Evolutionary conservation across 2,329 filamentous ascomycete genomes (phyloP), one percentile per base, ranked within the genome.

Genomic region (Phialophora macrospora): DNA sequence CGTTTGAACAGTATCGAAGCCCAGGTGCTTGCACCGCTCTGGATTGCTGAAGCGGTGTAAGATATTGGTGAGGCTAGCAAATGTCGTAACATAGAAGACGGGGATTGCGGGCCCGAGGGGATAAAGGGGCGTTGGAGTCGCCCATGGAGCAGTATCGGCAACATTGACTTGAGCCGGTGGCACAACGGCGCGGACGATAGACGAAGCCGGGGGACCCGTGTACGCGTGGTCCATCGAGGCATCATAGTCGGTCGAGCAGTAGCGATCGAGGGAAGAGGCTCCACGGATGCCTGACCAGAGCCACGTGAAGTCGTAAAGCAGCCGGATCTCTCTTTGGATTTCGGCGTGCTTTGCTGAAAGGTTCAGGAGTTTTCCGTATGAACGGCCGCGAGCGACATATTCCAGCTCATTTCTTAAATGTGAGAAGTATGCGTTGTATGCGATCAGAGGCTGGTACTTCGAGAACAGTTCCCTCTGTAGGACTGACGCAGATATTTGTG

Each of bases 81-180:
- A 14, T 17, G 55, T 41, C 17, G 57, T 54, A 14, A 65, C 44
- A 41, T 59, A 65, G 24, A 63, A 55, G 24, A 68, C 54, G 7
- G 66, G 66, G 6, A 65, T 57, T 38, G 60, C 26, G 22, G 48
- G 17, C 6, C 57, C 60, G 20, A 54, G 48, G 17, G 66, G 63
- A 55, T 68, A 68, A 12, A 68, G 60, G 20, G 54, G 26, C n/a
- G 22, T 41, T 24, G 62, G 51, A 20, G 17, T 55, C n/a, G 17
- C 26, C 58, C 62, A 67, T 7, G 58, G 65, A 14, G 38, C 38
- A 22, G 38, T 48, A 24, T 41, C 14, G 14, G 12, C 28, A 30
- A 22, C 41, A 24, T 5, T 17, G 24, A 24, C 11, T n/a, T 28
- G 44, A 38, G n/a, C 49, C 28, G 34, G 12, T 12, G 5, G n/a